phyloP scores from a whole-genome alignment of 106 monocot species.

The Dendrobium catenatum region DNA sequence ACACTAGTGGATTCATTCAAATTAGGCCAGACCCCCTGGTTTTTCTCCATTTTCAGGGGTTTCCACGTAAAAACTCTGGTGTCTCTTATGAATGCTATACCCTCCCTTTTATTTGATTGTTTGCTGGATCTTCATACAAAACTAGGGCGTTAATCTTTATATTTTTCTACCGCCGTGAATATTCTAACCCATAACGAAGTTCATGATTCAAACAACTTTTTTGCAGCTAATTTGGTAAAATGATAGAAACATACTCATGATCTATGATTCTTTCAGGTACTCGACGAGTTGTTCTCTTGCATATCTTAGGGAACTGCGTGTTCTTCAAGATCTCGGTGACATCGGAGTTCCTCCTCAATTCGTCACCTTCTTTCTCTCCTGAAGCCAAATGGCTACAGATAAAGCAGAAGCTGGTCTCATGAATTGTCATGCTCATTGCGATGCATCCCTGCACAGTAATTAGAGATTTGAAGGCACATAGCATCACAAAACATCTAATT shows the following conservation, averaged over 20 bases:
- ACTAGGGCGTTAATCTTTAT: too few relatives aligned
- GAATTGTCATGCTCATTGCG: slow-evolving; percentile 85
- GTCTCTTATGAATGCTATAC: too few relatives aligned
- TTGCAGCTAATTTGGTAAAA: background rate
- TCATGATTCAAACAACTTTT: too few relatives aligned
- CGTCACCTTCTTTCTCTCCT: slow-evolving; percentile 96
- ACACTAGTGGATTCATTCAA: too few relatives aligned
- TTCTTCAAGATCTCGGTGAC: slow-evolving; percentile 83
- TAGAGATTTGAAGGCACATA: background rate
- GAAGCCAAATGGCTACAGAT: slow-evolving; percentile 93
- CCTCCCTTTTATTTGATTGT: too few relatives aligned
- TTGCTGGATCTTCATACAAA: too few relatives aligned
- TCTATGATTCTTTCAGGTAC: slow-evolving; percentile 80
- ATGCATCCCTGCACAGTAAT: slow-evolving; percentile 69
- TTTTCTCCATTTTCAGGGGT: too few relatives aligned
- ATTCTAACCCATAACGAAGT: too few relatives aligned
- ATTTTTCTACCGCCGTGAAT: too few relatives aligned
- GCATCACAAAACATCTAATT: background rate
- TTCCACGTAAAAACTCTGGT: too few relatives aligned
- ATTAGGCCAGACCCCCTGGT: too few relatives aligned
- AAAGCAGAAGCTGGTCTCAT: slow-evolving; percentile 76
- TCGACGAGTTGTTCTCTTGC: slow-evolving; percentile 47
- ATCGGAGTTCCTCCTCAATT: slow-evolving; percentile 79
- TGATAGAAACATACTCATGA: slow-evolving; percentile 60
- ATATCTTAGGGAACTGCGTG: slow-evolving; percentile 73